These are phyloP conservation scores for Leccinum subgranulosum DNA, from an alignment of 768 basidiomycete genomes.

Conservation along the genomic window DNA sequence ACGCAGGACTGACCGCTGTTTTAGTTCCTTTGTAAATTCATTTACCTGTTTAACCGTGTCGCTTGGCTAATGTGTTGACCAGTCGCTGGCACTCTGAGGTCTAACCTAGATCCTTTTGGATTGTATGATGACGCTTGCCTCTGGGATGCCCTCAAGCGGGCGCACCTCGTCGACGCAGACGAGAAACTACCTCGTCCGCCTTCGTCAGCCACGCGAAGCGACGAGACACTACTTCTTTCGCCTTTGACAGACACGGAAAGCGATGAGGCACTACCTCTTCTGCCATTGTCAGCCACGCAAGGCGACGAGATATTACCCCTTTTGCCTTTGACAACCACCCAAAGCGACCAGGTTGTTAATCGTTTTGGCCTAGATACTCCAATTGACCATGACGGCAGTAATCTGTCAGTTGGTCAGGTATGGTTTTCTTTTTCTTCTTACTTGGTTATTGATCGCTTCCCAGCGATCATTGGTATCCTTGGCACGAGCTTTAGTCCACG, in stretches of 20 bases:
- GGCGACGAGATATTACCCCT: slow-evolving; percentile 19
- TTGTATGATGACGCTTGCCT: slow-evolving; percentile 74
- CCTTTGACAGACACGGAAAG: slow-evolving; percentile 35
- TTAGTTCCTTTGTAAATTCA: slow-evolving; percentile 39
- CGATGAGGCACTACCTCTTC: slow-evolving; percentile 29
- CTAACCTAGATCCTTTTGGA: slow-evolving; percentile 89
- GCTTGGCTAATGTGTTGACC: slow-evolving; percentile 6
- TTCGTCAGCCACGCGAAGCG: slow-evolving; percentile 36
- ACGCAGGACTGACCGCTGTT: neutral
- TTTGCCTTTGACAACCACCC: slow-evolving; percentile 32
- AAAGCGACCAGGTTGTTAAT: slow-evolving; percentile 38
- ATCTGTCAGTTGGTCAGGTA: slow-evolving; percentile 65
- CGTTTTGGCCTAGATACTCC: slow-evolving; percentile 81
- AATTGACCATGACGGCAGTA: slow-evolving; percentile 84
- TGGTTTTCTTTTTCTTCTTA: neutral
- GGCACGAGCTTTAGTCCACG: slow-evolving; percentile 85
- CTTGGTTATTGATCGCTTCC: slow-evolving; percentile 32
- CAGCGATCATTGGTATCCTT: slow-evolving; percentile 82
- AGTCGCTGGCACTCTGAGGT: slow-evolving; percentile 79
- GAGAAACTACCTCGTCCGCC: slow-evolving; percentile 19
- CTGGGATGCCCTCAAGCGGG: slow-evolving; percentile 85
- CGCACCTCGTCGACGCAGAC: slow-evolving; percentile 68
- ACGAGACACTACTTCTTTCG: slow-evolving; percentile 10
- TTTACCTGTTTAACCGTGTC: neutral
- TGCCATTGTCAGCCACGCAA: slow-evolving; percentile 32